Base-by-base conservation (phyloP, 2,329 filamentous ascomycete genomes). In the Aspergillus candidus region DNA sequence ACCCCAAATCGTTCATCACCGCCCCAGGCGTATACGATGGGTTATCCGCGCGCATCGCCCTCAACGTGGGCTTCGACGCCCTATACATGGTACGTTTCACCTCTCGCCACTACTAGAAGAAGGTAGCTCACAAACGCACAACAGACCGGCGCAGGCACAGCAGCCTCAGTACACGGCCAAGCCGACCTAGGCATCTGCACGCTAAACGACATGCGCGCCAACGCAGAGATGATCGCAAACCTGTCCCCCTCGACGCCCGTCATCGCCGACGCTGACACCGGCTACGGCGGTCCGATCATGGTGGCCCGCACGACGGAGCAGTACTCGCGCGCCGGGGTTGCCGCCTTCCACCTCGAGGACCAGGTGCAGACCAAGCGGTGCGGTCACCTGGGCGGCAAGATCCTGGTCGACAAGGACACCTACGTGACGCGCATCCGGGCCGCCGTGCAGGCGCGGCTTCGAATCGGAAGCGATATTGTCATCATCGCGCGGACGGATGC, bases 321-420 rank as follows among this genome's bases (percentile, higher is more conserved):
- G 38, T 78, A 78, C 59, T 70, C 72, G 17, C 70, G 72, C 37
- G 68, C 74, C 3, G 76, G 76, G 17, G 72, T 80, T 3, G 77
- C 77, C 1, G 77, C 68, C 8, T 67, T 79, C 35, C 77, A 80
- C 55, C 71, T 80, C 51, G 77, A 80, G 59, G 77, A 80, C 58
- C 75, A 80, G 56, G 70, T 78, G 6, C 65, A 67, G 47, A 67
- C 62, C 12, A 70, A 71, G 44, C 61, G 66, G 13, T 70, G 68
- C 45, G 67, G 68, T 2, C 66, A 70, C 41, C 60, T 70, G 0
- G 59, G 54, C 2, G 67, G 66, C 32, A 71, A 70, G 49, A 56
- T 64, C 32, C 60, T 70, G 7, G 67, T 70, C 17, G 62, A 63
- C 36, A 50, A 43, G 0, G 54, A 57, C 2, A 62, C 61, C 2